Base-by-base conservation (phyloP, 495 filamentous ascomycete genomes). In the Tuber aestivum region DNA sequence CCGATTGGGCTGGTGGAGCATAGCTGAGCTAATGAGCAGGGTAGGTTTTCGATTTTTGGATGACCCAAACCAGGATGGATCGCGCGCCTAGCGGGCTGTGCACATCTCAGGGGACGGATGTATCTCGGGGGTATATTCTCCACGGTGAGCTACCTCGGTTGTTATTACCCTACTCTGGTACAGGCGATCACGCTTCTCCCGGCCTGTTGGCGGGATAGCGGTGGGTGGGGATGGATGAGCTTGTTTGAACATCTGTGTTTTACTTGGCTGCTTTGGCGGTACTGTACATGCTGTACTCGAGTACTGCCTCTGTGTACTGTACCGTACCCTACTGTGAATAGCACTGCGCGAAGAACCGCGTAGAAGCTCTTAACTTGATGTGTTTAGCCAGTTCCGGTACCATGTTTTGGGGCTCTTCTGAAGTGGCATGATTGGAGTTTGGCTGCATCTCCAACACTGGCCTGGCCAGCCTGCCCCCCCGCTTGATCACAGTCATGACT, bases 371-470 rank as follows among this genome's bases (percentile, higher is more conserved):
- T 35, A 16, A 35, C 27, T 35, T 65, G 27, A 35, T 65, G 27
- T 7, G 56, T 35, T 27, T 65, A 35, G 10, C 56, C 27, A 65
- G 32, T 35, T 65, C 0, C 12, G 27, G 56, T 65, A 65, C 35
- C 56, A 65, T 65, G 56, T 65, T 65, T 65, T 65, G 56, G 35
- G 56, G 56, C 56, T 61, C 56, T 32, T n/a, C 56, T 65, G 56
- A 35, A 65, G 27, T 65, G 56, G 32, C 56, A 65, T 65, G 56
- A 65, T 27, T 35, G 56, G 27, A 65, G 56, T 65, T 18, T 35
- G 9, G 56, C 27, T 35, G 56, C n/a, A 61, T 10, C 56, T 35
- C n/a, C 27, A 65, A 20, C 16, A n/a, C 27, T 35, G 56, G 16
- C 27, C 27, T 65, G 9, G 56, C 56, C 56, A 35, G 27, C 27